These are phyloP conservation scores for Plectosphaerella plurivora DNA, from an alignment of 2,329 filamentous ascomycete genomes.

Conservation along the genomic window DNA sequence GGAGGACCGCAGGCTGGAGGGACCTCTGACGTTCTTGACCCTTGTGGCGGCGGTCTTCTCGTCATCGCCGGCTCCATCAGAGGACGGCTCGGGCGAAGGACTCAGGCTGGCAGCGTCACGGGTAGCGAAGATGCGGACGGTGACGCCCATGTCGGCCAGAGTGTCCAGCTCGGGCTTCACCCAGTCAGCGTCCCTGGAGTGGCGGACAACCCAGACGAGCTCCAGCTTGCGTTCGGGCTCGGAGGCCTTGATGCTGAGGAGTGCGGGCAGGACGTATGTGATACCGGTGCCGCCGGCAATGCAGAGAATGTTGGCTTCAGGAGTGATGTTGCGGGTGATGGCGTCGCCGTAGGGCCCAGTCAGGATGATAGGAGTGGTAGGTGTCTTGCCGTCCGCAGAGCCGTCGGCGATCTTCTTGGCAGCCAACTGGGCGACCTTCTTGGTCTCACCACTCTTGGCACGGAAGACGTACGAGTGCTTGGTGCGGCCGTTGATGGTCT, in stretches of 20 bases:
- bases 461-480: slow-evolving; percentile 55
- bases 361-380: slow-evolving; percentile 52
- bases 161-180: slow-evolving; percentile 49
- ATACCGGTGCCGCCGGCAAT: slow-evolving; percentile 36
- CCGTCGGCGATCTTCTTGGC: slow-evolving; percentile 25
- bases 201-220: slow-evolving; percentile 62
- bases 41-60: slow-evolving; percentile 16
- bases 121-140: slow-evolving; percentile 56
- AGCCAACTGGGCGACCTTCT: slow-evolving; percentile 43
- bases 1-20: not conserved
- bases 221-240: slow-evolving; percentile 41
- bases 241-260: slow-evolving; percentile 25
- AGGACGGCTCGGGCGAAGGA: slow-evolving; percentile 10
- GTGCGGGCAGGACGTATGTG: slow-evolving; percentile 35
- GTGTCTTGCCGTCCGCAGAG: slow-evolving; percentile 3
- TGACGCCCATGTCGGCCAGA: slow-evolving; percentile 41
- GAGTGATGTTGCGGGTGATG: slow-evolving; percentile 33
- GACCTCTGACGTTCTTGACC: slow-evolving; percentile 4
- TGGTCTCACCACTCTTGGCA: slow-evolving; percentile 56
- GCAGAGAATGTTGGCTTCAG: slow-evolving; percentile 31
- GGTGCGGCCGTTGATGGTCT: slow-evolving; percentile 31
- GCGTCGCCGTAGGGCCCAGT: slow-evolving; percentile 59
- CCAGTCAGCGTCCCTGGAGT: slow-evolving; percentile 52
- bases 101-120: slow-evolving; percentile 31
- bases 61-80: slow-evolving; percentile 5